phyloP scores from a whole-genome alignment of 2,329 filamentous ascomycete genomes.

The Colletotrichum tropicicola region DNA sequence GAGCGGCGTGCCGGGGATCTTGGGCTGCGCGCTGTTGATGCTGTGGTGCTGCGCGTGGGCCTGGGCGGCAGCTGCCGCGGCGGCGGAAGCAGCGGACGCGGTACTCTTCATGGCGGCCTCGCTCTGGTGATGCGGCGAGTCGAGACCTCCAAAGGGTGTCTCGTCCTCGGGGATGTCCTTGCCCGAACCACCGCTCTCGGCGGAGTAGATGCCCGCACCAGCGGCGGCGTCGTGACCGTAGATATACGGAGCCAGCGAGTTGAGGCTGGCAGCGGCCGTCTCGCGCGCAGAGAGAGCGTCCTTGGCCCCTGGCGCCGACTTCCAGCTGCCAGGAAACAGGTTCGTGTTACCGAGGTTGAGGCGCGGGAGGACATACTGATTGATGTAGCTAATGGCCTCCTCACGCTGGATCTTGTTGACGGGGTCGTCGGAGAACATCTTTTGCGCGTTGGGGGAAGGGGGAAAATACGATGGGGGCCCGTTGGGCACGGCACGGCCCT shows the following conservation, averaged over 20 bases:
- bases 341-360: conserved; percentile 62
- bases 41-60: conserved; percentile 12
- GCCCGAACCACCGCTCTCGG: conserved; percentile 29
- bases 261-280: conserved; percentile 58
- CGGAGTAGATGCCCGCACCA: conserved; percentile 52
- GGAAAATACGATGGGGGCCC: conserved; percentile 71
- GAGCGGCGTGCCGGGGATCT: conserved; percentile 41
- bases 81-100: conserved; percentile 6
- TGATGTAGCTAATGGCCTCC: conserved; percentile 74
- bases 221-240: conserved; percentile 57
- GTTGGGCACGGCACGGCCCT: conserved; percentile 71
- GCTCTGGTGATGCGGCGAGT: conserved; percentile 25
- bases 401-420: conserved; percentile 73
- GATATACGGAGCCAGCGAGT: conserved; percentile 65
- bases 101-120: conserved; percentile 9
- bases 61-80: conserved; percentile 6
- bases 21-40: conserved; percentile 8
- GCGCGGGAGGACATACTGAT: conserved; percentile 72
- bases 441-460: conserved; percentile 51
- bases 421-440: conserved; percentile 57
- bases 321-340: conserved; percentile 42
- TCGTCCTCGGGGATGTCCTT: conserved; percentile 33
- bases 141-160: conserved; percentile 32
- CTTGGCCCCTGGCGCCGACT: conserved; percentile 45
- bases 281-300: conserved; percentile 49